These are phyloP conservation scores for Ustilago cynodontis DNA, from an alignment of 1,284 basidiomycete species.

Conservation along the genomic window DNA sequence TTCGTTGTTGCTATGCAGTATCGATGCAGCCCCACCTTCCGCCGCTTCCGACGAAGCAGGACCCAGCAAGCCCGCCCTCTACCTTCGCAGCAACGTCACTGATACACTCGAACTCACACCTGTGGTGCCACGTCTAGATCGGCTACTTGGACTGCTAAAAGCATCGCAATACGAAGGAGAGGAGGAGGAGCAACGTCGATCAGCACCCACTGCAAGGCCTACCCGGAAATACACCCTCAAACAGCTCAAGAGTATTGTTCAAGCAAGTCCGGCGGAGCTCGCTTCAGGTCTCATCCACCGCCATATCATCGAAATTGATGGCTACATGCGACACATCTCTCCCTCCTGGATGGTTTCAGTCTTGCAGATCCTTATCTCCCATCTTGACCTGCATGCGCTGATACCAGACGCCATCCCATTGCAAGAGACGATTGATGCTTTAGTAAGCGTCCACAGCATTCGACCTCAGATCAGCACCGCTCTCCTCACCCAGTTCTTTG, in stretches of 20 bases:
- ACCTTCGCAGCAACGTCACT: constrained; percentile 52
- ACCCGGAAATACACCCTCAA: constrained; percentile 57
- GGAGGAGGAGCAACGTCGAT: constrained; percentile 32
- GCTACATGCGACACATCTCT: constrained; percentile 56
- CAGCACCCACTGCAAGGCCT: constrained; percentile 4
- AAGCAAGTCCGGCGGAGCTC: constrained; percentile 62
- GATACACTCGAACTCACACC: constrained; percentile 62
- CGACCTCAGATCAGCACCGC: constrained; percentile 49
- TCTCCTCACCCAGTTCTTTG: constrained; percentile 60
- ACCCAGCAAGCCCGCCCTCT: constrained; percentile 27
- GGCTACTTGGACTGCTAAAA: constrained; percentile 56
- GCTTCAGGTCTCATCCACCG: constrained; percentile 43
- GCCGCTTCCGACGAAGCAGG: constrained; percentile 2
- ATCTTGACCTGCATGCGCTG: constrained; percentile 60
- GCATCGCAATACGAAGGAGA: constrained; percentile 54
- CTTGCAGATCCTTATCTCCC: constrained; percentile 53
- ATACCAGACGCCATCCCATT: constrained; percentile 52
- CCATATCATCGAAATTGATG: constrained; percentile 60
- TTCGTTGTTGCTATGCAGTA: constrained; percentile 59
- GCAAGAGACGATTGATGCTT: constrained; percentile 37
- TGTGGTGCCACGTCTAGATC: constrained; percentile 54
- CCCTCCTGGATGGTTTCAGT: constrained; percentile 37
- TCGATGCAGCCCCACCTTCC: constrained; percentile 21
- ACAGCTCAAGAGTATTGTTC: constrained; percentile 63
- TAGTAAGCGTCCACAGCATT: constrained; percentile 35